phyloP scores from a whole-genome alignment of 2,329 filamentous ascomycete genomes.

The Talaromyces sp. region DNA sequence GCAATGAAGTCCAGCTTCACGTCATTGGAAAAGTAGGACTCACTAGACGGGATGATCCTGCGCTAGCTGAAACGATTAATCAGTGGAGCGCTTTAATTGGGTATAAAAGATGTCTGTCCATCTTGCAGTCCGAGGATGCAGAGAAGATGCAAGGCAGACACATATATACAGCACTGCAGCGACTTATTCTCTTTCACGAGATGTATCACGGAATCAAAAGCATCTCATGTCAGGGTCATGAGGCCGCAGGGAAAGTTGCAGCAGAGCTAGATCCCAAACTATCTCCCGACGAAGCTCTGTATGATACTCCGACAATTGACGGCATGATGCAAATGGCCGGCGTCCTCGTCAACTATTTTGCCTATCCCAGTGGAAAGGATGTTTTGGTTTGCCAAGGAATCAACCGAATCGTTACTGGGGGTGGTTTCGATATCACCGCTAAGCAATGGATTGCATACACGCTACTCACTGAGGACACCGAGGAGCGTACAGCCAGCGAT shows the following conservation, averaged over 20 bases:
- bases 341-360: slow-evolving; percentile 29
- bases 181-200: slow-evolving; percentile 10
- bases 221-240: slow-evolving; percentile 19
- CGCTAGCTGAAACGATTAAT: slow-evolving; percentile 10
- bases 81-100: slow-evolving; percentile 15
- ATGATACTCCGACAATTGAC: slow-evolving; percentile 26
- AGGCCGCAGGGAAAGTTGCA: slow-evolving; percentile 22
- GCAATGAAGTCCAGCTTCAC: slow-evolving; percentile 6
- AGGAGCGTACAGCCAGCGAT: slow-evolving; percentile 19
- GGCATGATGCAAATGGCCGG: slow-evolving; percentile 32
- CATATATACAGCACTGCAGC: slow-evolving; percentile 11
- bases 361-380: slow-evolving; percentile 9
- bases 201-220: slow-evolving; percentile 20
- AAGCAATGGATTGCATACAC: slow-evolving; percentile 10
- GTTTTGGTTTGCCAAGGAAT: slow-evolving; percentile 10
- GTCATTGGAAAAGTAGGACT: slow-evolving; percentile 8
- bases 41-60: slow-evolving; percentile 7
- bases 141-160: slow-evolving; percentile 16
- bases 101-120: slow-evolving; percentile 10
- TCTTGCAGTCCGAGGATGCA: slow-evolving; percentile 8
- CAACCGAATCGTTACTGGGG: slow-evolving; percentile 2
- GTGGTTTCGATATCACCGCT: slow-evolving; percentile 5
- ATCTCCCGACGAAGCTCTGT: slow-evolving; percentile 16
- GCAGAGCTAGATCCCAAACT: slow-evolving; percentile 6
- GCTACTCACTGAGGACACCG: not conserved